Evolutionary conservation across 306 rosid genomes (phyloP).

Genomic region (Delonix regia): DNA sequence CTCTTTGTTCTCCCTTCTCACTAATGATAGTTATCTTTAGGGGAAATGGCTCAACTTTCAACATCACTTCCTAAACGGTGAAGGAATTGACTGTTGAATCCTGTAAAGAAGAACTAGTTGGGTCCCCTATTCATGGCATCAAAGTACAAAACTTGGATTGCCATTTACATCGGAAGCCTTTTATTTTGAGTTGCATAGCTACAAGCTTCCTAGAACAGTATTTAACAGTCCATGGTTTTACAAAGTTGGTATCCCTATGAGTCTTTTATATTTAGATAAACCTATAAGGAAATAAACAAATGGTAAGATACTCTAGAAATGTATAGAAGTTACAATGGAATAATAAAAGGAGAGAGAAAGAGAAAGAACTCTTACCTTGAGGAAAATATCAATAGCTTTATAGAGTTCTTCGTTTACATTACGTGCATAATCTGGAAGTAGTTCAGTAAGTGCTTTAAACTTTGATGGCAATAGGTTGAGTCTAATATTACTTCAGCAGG

Average conservation of each 20-base stretch:
- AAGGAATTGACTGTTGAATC: constrained; percentile 62
- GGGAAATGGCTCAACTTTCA: constrained; percentile 79
- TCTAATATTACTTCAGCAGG: constrained; percentile 16
- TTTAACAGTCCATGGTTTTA: constrained; percentile 20
- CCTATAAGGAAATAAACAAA: neutral
- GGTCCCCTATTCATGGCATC: constrained; percentile 22
- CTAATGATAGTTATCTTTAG: constrained; percentile 76
- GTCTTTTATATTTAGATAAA: constrained; percentile 11
- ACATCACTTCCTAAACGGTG: constrained; percentile 73
- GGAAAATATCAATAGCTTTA: constrained; percentile 13
- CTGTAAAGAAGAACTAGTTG: constrained; percentile 34
- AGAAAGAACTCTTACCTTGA: neutral
- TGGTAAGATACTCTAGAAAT: neutral
- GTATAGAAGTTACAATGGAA: neutral
- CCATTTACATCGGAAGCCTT: constrained; percentile 25
- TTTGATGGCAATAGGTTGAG: constrained; percentile 2
- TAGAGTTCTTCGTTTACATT: constrained; percentile 18
- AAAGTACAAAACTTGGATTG: constrained; percentile 18
- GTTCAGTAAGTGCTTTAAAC: constrained; percentile 15
- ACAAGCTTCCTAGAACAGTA: constrained; percentile 11
- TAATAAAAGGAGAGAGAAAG: too few species aligned
- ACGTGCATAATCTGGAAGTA: constrained; percentile 22
- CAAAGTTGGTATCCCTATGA: constrained; percentile 7
- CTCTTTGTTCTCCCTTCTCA: constrained; percentile 74
- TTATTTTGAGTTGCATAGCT: constrained; percentile 21